Conservation (phyloP, 129 eudicot genomes). For the Logfia minima region DNA sequence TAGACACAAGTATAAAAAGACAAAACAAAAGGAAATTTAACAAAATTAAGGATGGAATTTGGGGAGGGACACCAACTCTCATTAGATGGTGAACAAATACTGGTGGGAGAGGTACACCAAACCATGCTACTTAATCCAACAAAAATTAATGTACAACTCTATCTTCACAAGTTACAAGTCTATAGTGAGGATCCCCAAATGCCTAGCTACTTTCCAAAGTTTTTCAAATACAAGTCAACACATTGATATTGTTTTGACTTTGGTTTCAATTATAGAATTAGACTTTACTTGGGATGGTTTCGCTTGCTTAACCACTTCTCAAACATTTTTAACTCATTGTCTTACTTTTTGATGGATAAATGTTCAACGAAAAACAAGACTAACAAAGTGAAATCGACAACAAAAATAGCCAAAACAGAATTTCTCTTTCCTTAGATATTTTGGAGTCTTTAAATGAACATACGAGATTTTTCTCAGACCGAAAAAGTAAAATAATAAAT, state of each 20-base stretch:
- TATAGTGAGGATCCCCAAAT: neutral
- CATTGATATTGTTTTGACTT: conserved; percentile 17
- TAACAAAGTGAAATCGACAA: too few species aligned
- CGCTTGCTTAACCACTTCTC: conserved; percentile 1
- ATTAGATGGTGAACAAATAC: conserved; percentile 34
- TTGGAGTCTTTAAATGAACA: too few species aligned
- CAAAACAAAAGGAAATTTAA: conserved; percentile 2
- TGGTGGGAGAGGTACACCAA: conserved; percentile 35
- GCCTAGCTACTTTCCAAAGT: conserved; percentile 12
- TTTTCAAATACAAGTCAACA: conserved; percentile 19
- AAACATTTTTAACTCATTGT: neutral
- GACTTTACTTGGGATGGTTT: conserved; percentile 6
- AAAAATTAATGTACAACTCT: conserved; percentile 17
- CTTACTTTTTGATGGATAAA: neutral
- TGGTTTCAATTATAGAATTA: neutral
- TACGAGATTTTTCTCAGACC: too few species aligned
- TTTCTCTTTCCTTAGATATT: too few species aligned
- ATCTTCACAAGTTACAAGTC: conserved; percentile 25
- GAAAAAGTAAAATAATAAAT: too few species aligned
- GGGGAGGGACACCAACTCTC: conserved; percentile 37
- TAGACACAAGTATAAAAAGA: conserved; percentile 15
- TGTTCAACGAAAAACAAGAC: too few species aligned
- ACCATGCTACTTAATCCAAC: conserved; percentile 35
- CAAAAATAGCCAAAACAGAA: too few species aligned
- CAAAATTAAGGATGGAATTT: conserved; percentile 16